These are phyloP conservation scores for Calonectria ilicicola DNA, from an alignment of 2,329 filamentous ascomycete species.

Conservation along the genomic window DNA sequence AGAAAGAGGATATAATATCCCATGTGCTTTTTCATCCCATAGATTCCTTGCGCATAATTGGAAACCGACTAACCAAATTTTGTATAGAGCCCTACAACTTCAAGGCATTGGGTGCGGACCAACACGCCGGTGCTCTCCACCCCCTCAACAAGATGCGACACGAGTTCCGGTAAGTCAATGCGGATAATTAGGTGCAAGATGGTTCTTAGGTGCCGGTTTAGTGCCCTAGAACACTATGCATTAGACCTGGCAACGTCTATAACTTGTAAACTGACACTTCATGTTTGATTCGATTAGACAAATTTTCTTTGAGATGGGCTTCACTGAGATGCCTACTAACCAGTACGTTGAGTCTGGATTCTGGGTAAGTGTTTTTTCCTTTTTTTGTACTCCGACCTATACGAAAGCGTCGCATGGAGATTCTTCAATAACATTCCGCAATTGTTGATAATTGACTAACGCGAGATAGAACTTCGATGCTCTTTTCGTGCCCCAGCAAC, in stretches of 20 bases:
- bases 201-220: neutral
- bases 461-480: constrained; percentile 84
- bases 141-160: constrained; percentile 93
- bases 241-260: neutral
- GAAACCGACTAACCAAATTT: neutral
- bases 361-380: constrained; percentile 61
- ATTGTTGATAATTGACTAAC: neutral
- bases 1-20: too few relatives aligned
- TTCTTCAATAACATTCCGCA: neutral
- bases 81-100: constrained; percentile 74
- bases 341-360: constrained; percentile 96
- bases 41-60: neutral
- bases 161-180: constrained; percentile 75
- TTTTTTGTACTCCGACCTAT: neutral
- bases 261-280: neutral
- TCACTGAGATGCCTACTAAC: constrained; percentile 97
- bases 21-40: neutral
- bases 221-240: neutral
- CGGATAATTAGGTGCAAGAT: neutral
- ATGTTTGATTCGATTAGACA: constrained; percentile 56
- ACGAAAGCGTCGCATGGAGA: neutral
- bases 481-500: constrained; percentile 94
- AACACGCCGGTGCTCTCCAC: constrained; percentile 71
- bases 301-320: constrained; percentile 99
- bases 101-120: constrained; percentile 75